These are phyloP conservation scores for Beauveria sp. DNA, from an alignment of 2,329 filamentous ascomycete species.

Conservation along the genomic window DNA sequence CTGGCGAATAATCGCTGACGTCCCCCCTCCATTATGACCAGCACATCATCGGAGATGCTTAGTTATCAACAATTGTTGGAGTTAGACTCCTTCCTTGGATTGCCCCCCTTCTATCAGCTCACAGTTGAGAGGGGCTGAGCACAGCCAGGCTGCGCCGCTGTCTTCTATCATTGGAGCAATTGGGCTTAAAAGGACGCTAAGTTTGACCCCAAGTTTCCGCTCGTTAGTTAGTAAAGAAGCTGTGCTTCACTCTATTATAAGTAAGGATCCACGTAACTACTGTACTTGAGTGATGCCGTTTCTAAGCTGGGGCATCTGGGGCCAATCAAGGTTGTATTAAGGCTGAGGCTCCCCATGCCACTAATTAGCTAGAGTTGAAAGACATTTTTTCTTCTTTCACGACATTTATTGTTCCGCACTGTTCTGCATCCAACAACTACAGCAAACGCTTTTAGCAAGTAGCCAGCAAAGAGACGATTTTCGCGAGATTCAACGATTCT, in stretches of 20 bases:
- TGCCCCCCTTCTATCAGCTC: background rate
- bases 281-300: background rate
- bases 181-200: background rate
- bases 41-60: background rate
- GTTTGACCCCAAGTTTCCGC: background rate
- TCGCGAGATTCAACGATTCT: background rate
- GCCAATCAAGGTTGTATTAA: background rate
- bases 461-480: background rate
- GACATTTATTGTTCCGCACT: background rate
- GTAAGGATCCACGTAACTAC: background rate
- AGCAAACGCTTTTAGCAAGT: too few relatives aligned
- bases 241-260: background rate
- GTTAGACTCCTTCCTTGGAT: background rate
- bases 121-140: background rate
- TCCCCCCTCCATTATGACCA: background rate
- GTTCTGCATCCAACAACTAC: too few relatives aligned
- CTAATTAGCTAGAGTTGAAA: background rate
- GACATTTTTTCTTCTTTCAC: background rate
- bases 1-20: background rate
- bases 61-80: background rate
- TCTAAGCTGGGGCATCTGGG: background rate
- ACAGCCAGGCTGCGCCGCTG: background rate
- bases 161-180: slow-evolving; percentile 3
- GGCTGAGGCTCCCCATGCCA: background rate
- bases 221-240: background rate